Evolutionary conservation across 257 asterid species (phyloP), one percentile per base, ranked within the genome.

Genomic region (Oldenlandia corymbosa): DNA sequence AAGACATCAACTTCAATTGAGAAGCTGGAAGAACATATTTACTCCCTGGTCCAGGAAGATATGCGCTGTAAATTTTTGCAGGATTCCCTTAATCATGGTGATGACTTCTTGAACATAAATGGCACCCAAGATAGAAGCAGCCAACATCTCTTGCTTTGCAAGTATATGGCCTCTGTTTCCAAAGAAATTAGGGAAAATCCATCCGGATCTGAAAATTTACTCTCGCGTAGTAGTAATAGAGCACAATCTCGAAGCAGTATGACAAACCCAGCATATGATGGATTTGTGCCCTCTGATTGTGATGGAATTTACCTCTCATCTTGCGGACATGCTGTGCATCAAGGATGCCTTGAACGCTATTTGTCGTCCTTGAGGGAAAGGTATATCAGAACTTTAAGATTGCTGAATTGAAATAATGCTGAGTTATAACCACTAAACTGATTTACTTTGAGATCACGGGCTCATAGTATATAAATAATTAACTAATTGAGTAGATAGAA

Each of bases 271-370:
- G 85, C 73, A 41, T 80, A 78, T 77, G 86, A 74, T 57, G 86
- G 78, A 49, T 75, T 88, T 76, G 82, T 88, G 45, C 91, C 95
- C 49, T 65, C 83, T 16, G 87, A 84, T 49, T 82, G 85, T 67
- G 92, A 87, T 74, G 96, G 97, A 65, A 83, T 93, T 48, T 82
- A 84, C 82, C 74, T 85, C 64, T 90, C 99, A 62, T 90, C 97
- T 20, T 93, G 99, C 58, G 99, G 99, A 53, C 99, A 93, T 72
- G 97, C 99, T 68, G 97, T 93, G 79, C 99, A 93, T 80, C 96
- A 90, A 77, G 90, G 85, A 74, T 93, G 99, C 74, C 85, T 93
- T 65, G 96, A 90, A 71, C 96, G 96, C 39, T 93, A 93, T 76
- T 75, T 93, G 66, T 79, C 84, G 55, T 90, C 99, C 32, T 84